These are phyloP conservation scores for Lasiodiplodia hormozganensis DNA, from an alignment of 2,329 filamentous ascomycete genomes.

Conservation along the genomic window DNA sequence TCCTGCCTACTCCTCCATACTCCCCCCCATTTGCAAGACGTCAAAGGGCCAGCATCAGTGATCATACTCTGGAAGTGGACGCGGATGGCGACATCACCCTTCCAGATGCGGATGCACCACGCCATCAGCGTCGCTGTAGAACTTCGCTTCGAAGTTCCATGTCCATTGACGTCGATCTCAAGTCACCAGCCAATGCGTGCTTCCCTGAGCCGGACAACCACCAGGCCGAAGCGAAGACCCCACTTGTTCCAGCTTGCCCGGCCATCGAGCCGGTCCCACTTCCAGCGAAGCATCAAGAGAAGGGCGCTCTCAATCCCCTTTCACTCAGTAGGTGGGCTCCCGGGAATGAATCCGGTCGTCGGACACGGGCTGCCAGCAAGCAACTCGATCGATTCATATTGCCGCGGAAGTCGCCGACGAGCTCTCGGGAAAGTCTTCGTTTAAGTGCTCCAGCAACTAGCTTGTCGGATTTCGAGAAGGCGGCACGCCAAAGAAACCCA, in stretches of 20 bases:
- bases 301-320: constrained; percentile 28
- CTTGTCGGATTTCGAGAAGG: constrained; percentile 55
- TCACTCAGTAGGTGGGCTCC: constrained; percentile 40
- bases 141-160: constrained; percentile 1
- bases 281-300: constrained; percentile 28
- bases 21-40: neutral
- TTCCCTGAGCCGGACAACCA: neutral
- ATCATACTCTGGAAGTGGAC: constrained; percentile 1
- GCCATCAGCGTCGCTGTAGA: neutral
- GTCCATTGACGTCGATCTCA: constrained; percentile 27
- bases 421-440: constrained; percentile 58
- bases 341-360: constrained; percentile 36
- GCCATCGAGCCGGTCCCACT: constrained; percentile 32
- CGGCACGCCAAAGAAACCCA: constrained; percentile 52
- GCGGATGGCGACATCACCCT: constrained; percentile 21
- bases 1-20: neutral
- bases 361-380: constrained; percentile 35
- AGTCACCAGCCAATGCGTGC: neutral
- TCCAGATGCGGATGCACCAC: constrained; percentile 19
- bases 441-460: constrained; percentile 57
- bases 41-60: neutral
- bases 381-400: constrained; percentile 68
- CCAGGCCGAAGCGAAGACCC: neutral
- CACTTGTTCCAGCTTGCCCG: constrained; percentile 10
- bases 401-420: constrained; percentile 49